Percentiles rank a stretch among this genome's conserved stretches.
phyloP scores from a whole-genome alignment of 2,329 filamentous ascomycete species.

The Cladophialophora immunda region DNA sequence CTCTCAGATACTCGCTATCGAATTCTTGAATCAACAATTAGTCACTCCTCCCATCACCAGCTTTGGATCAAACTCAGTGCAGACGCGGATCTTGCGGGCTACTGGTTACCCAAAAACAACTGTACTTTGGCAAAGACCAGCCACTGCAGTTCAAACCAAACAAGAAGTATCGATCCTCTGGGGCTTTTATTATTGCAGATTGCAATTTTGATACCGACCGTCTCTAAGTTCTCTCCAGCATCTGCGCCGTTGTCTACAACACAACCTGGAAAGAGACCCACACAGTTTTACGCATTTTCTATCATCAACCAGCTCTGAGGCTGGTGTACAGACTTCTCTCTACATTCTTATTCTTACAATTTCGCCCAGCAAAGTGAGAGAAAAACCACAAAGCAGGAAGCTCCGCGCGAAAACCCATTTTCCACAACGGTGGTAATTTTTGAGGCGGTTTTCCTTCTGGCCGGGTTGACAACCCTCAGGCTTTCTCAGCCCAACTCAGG shows the following conservation, averaged over 20 bases:
- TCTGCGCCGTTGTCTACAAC: neutral
- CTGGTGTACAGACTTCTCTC: neutral
- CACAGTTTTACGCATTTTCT: neutral
- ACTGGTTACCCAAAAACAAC: slow-evolving; percentile 19
- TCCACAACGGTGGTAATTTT: neutral
- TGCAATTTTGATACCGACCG: neutral
- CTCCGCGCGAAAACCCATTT: neutral
- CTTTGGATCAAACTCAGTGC: slow-evolving; percentile 5
- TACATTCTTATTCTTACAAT: neutral
- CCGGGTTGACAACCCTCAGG: neutral
- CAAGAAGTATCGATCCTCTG: neutral
- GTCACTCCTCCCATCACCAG: neutral
- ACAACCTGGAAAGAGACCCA: neutral
- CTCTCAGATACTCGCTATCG: neutral
- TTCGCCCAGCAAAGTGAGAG: neutral
- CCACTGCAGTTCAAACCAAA: neutral
- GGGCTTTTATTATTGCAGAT: neutral
- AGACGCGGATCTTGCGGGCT: neutral
- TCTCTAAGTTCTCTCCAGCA: neutral
- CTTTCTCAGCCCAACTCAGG: slow-evolving; percentile 9
- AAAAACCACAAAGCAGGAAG: neutral
- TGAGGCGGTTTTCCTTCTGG: neutral
- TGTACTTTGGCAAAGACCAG: neutral
- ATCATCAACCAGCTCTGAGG: neutral
- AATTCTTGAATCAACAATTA: neutral